A percentile compares a stretch with the other conserved stretches of the same genome.
Evolutionary conservation across 257 asterid genomes (phyloP).

Genomic region (Salvia rosmarinus): DNA sequence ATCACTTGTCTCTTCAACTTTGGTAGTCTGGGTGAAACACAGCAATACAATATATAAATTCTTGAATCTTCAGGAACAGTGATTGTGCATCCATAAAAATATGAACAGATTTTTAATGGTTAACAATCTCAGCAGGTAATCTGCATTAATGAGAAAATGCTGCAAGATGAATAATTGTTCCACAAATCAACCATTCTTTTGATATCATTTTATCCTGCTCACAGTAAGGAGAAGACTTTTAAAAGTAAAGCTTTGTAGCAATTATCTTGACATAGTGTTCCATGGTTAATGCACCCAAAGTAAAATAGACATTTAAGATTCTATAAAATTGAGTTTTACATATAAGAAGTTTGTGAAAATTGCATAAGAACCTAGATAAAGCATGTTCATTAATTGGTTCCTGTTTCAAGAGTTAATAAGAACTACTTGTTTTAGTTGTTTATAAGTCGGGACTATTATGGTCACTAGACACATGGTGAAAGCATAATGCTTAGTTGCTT

Average conservation of each 20-base stretch:
- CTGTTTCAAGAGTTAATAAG: constrained; percentile 4
- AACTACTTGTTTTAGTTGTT: not conserved
- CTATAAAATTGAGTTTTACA: not conserved
- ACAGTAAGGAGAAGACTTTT: constrained; percentile 7
- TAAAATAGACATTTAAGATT: not conserved
- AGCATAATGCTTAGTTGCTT: constrained; percentile 41
- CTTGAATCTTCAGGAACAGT: constrained; percentile 24
- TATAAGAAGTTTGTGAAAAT: not conserved
- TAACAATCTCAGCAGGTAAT: constrained; percentile 21
- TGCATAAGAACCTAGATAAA: constrained; percentile 3
- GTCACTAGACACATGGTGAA: constrained; percentile 13
- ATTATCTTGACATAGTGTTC: not conserved
- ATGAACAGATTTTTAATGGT: not conserved
- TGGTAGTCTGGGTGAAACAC: constrained; percentile 51
- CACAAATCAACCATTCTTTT: not conserved
- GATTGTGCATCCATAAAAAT: constrained; percentile 17
- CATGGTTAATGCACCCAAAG: constrained; percentile 1
- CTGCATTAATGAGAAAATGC: constrained; percentile 12
- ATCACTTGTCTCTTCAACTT: constrained; percentile 63
- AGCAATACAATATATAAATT: constrained; percentile 23
- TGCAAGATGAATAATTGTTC: constrained; percentile 25
- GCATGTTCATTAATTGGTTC: constrained; percentile 2
- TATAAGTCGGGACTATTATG: constrained; percentile 10
- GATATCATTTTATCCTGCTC: constrained; percentile 13
- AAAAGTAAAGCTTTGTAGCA: constrained; percentile 10